Conservation (phyloP, 2,329 filamentous ascomycete genomes). For the Alternaria brassicae region DNA sequence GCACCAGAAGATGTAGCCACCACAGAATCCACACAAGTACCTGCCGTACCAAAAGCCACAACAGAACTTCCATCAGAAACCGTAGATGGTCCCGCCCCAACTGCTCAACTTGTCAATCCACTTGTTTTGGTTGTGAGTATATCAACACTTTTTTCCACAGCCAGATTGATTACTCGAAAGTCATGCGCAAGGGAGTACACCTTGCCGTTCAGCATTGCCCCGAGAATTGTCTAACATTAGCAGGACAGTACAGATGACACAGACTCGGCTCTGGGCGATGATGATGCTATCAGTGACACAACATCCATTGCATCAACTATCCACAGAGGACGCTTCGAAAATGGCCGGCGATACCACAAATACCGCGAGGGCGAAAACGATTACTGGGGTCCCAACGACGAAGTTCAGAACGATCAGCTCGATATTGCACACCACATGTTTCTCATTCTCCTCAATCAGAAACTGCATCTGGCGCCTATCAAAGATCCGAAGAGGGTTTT, state of each 20-base stretch:
- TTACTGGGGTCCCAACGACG: constrained; percentile 44
- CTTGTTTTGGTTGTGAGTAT: constrained; percentile 18
- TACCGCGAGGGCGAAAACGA: constrained; percentile 42
- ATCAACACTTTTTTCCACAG: not conserved
- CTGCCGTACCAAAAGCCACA: not conserved
- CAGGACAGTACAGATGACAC: constrained; percentile 23
- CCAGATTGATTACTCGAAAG: not conserved
- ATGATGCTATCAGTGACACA: constrained; percentile 32
- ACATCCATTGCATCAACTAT: constrained; percentile 43
- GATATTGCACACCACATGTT: constrained; percentile 42
- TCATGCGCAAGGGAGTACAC: not conserved
- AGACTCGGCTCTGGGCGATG: constrained; percentile 26
- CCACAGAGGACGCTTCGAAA: constrained; percentile 39
- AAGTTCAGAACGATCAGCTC: constrained; percentile 37
- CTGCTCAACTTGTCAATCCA: constrained; percentile 20
- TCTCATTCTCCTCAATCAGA: constrained; percentile 29
- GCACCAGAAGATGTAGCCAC: not conserved
- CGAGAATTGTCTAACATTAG: not conserved
- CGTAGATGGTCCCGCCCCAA: constrained; percentile 10
- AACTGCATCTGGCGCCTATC: constrained; percentile 35
- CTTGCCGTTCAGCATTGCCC: not conserved
- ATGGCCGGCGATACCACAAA: constrained; percentile 45
- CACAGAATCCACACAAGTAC: not conserved
- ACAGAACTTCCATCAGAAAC: constrained; percentile 2
- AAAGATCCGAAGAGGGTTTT: constrained; percentile 26